Evolutionary conservation across 129 eudicot genomes (phyloP), one percentile per base, ranked within the genome.

Genomic region (Flaveria ramosissima): DNA sequence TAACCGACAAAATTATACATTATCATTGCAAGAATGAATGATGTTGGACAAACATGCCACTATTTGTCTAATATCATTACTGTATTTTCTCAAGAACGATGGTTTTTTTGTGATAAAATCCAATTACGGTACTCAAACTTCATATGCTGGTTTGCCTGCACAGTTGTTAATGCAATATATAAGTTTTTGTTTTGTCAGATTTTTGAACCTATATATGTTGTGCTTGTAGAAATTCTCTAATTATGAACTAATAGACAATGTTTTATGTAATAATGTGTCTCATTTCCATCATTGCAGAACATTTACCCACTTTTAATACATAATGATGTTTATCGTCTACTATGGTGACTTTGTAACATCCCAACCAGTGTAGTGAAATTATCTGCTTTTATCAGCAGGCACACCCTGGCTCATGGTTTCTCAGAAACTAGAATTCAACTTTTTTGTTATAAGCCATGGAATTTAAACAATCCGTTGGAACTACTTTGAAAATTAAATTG

Each of bases 181-280:
- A 80, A 80, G 79, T 74, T 73, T 0, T 65, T 66, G 75, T 57
- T 57, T 72, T 80, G 63, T 73, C 66, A 74, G 42, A 42, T 74
- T 53, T 1, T 39, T 64, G 64, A 15, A 70, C 24, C 9, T 51
- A 19, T 19, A 13, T 27, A 46, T 67, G 55, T 64, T 51, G 62
- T 62, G 39, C 59, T 48, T 51, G 83, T 74, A 64, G 43, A 65
- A 80, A 67, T 80, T 74, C 2, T 74, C 51, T 10, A 67, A 26
- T 66, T 55, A 32, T 80, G 62, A 51, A 45, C 59, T 4, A 72
- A 73, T 80, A 73, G 59, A 78, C 77, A 20, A 48, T 78, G n/a
- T 47, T 61, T 8, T 62, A 39, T 73, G 47, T 53, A 52, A 26
- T 66, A 42, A 17, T 77, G 14, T 56, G 39, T 46, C 26, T 26